phyloP scores from a whole-genome alignment of 2,329 filamentous ascomycete genomes.

The Clonostachys sp. region DNA sequence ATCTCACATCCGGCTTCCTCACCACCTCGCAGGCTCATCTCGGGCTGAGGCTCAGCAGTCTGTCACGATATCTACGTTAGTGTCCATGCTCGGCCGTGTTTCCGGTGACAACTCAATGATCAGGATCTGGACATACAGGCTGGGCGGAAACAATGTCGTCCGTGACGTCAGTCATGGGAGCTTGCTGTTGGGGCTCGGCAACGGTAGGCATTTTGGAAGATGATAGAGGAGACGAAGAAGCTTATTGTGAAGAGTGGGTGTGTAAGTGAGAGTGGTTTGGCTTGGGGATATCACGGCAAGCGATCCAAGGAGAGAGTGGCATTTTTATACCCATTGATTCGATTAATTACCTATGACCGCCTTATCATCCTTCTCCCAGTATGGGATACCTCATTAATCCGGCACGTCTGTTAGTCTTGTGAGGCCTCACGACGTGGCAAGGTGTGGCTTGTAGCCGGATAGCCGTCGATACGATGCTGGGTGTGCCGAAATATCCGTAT shows the following conservation, averaged over 20 bases:
- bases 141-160: conserved; percentile 33
- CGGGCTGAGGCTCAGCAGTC: conserved; percentile 32
- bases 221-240: neutral
- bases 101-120: neutral
- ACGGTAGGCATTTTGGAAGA: conserved; percentile 26
- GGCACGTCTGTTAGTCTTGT: too few species aligned
- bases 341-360: too few species aligned
- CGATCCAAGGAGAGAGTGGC: neutral
- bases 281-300: neutral
- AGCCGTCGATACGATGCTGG: too few species aligned
- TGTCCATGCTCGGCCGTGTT: too few species aligned
- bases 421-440: too few species aligned
- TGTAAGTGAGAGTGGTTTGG: neutral
- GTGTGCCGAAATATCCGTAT: too few species aligned
- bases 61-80: conserved; percentile 6
- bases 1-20: conserved; percentile 40
- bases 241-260: neutral
- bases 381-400: too few species aligned
- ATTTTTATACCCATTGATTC: neutral
- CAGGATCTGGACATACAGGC: conserved; percentile 24
- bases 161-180: conserved; percentile 31
- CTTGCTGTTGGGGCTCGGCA: conserved; percentile 35
- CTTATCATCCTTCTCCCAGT: too few species aligned
- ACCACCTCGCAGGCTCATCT: conserved; percentile 36
- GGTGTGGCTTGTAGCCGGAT: too few species aligned